Evolutionary conservation across 192 early-diverging fungal species (phyloP), one percentile per base, ranked within the genome.

Genomic region (Martensiomyces pterosporus): DNA sequence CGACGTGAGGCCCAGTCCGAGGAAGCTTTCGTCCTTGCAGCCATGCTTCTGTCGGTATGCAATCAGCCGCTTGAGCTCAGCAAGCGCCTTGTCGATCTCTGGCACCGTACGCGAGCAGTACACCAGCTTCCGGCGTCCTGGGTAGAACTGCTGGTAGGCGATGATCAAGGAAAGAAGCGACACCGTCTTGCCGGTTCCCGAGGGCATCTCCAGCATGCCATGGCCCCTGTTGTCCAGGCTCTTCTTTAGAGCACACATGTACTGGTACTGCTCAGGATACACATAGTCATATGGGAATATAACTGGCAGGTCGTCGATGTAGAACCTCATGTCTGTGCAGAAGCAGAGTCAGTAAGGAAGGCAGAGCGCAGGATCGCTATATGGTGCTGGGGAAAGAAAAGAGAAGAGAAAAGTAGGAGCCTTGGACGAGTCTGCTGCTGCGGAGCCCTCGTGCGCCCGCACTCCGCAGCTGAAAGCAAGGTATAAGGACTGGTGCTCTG

Each of bases 31-130:
- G 16, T 83, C 65, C 3, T 80, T 47, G 23, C 71, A 57, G 1
- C 87, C 90, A 22, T 83, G 65, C 34, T 63, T 60, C 58, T 64
- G 75, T 14, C 97, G 73, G 66, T 92, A 99, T 26, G 76, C 86
- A 53, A 95, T 88, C 59, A 99, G 55, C 17, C 92, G 80, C 60
- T 93, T 87, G 49, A 99, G 80, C 79, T 99, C 97, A 4, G 89
- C 89, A 38, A 99, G 67, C 2, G 95, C 94, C 70, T 99, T 99
- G 69, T 99, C 97, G 49, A 99, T 98, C 57, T 99, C 97, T 8
- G 97, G 97, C 15, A 99, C 95, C 3, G 97, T 99, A 61, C 97
- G 92, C 26, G 97, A 99, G 60, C 97, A 99, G 77, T 99, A 99
- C n/a, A 99, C 87, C 10, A 99, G 77, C 67, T 99, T 99, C 24